Percentiles rank a stretch among this genome's conserved stretches.
These are phyloP conservation scores for Penicillium simplicissimum DNA, from an alignment of 495 filamentous ascomycete species.

Conservation along the genomic window DNA sequence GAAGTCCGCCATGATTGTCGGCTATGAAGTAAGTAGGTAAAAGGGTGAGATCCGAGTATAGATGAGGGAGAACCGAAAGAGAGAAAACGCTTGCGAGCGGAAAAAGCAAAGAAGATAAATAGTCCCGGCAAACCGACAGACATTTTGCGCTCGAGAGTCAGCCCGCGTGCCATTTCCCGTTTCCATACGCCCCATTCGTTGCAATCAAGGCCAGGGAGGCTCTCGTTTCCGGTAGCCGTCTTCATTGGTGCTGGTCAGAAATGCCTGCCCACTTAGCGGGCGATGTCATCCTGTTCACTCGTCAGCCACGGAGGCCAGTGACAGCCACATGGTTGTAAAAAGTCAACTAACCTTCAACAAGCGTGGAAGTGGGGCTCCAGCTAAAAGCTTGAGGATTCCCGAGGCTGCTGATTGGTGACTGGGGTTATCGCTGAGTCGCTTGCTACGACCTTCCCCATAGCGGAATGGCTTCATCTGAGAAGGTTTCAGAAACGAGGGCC, in stretches of 20 bases:
- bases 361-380: neutral
- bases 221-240: neutral
- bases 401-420: conserved; percentile 1
- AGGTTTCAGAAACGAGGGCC: conserved; percentile 1
- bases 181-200: neutral
- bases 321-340: conserved; percentile 1
- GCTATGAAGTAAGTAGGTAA: neutral
- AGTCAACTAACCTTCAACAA: neutral
- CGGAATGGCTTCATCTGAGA: neutral
- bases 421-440: neutral
- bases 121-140: neutral
- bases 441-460: neutral
- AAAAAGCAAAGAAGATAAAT: conserved; percentile 1
- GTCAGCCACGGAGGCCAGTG: neutral
- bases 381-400: conserved; percentile 4
- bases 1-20: conserved; percentile 3
- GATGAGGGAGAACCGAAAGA: neutral
- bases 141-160: neutral
- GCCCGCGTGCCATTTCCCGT: neutral
- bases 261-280: neutral
- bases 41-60: neutral
- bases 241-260: neutral
- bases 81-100: neutral
- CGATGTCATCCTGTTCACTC: conserved; percentile 2
- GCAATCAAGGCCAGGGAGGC: neutral